Evolutionary conservation across 345 rosid species (phyloP).

Genomic region (Bruguiera parviflora): DNA sequence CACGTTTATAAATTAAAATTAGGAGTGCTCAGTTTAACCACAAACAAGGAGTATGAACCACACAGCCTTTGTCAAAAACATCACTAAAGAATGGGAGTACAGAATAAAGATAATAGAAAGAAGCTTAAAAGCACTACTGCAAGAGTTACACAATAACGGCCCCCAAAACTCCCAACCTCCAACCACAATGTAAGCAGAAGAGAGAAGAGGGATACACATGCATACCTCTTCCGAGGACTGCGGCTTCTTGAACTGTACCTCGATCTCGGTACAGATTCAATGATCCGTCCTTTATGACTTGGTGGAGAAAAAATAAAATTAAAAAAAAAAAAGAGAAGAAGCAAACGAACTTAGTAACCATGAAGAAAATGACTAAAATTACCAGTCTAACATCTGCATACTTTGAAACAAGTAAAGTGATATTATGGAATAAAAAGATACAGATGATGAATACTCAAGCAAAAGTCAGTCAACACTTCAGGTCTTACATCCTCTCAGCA

Average conservation of each 20-base stretch:
- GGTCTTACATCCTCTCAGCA: conserved; percentile 11
- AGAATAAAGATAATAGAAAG: too few species aligned
- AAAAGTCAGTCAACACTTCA: neutral
- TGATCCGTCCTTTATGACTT: conserved; percentile 12
- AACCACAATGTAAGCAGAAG: neutral
- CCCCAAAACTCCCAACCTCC: neutral
- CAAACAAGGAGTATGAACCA: too few species aligned
- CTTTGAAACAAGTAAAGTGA: neutral
- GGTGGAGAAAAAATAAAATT: too few species aligned
- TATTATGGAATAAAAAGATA: neutral
- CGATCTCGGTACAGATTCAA: neutral
- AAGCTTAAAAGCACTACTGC: too few species aligned
- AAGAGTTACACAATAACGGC: too few species aligned
- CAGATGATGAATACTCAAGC: neutral
- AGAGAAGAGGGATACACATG: neutral
- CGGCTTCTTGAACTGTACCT: conserved; percentile 1
- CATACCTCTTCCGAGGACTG: neutral
- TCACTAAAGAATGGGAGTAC: too few species aligned
- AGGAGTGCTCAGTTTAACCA: too few species aligned
- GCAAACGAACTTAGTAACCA: neutral
- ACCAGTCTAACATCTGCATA: neutral
- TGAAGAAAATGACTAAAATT: neutral
- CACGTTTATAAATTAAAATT: too few species aligned
- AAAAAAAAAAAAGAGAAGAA: neutral
- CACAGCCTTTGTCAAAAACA: too few species aligned